These are phyloP conservation scores for Sistotremastrum suecicum DNA, from an alignment of 768 basidiomycete species.

Conservation along the genomic window DNA sequence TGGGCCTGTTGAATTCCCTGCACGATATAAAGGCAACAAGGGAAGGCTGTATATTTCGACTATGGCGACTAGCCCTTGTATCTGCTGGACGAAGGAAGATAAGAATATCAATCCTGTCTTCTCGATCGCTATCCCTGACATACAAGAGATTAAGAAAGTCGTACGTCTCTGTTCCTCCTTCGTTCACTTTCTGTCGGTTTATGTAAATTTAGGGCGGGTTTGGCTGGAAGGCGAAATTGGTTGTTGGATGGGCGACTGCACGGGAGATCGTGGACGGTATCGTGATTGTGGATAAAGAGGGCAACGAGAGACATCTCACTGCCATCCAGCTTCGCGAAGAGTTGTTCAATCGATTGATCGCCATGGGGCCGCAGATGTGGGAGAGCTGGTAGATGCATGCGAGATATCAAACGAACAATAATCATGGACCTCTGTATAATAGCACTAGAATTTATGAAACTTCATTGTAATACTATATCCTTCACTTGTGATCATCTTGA, in stretches of 20 bases:
- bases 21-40: conserved; percentile 16
- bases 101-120: conserved; percentile 13
- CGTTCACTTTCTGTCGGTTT: too few relatives aligned
- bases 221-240: conserved; percentile 25
- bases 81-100: conserved; percentile 10
- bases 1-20: conserved; percentile 18
- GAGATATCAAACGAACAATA: too few relatives aligned
- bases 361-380: conserved; percentile 17
- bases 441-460: too few relatives aligned
- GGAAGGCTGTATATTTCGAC: conserved; percentile 17
- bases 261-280: conserved; percentile 17
- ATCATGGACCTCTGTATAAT: too few relatives aligned
- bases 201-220: conserved; percentile 14
- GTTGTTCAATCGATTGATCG: conserved; percentile 19
- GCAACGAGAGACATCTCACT: conserved; percentile 12
- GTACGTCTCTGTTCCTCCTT: conserved; percentile 7
- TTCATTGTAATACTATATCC: too few relatives aligned
- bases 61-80: conserved; percentile 18
- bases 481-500: too few relatives aligned
- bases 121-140: conserved; percentile 16
- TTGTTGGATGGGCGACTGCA: conserved; percentile 18
- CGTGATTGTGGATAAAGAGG: conserved; percentile 13
- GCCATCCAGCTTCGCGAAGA: conserved; percentile 20
- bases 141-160: conserved; percentile 17
- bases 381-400: conserved; percentile 4